A percentile compares a stretch with the other conserved stretches of the same genome.
These are phyloP conservation scores for Metarhizium album DNA, from an alignment of 2,329 filamentous ascomycete genomes.

Conservation along the genomic window DNA sequence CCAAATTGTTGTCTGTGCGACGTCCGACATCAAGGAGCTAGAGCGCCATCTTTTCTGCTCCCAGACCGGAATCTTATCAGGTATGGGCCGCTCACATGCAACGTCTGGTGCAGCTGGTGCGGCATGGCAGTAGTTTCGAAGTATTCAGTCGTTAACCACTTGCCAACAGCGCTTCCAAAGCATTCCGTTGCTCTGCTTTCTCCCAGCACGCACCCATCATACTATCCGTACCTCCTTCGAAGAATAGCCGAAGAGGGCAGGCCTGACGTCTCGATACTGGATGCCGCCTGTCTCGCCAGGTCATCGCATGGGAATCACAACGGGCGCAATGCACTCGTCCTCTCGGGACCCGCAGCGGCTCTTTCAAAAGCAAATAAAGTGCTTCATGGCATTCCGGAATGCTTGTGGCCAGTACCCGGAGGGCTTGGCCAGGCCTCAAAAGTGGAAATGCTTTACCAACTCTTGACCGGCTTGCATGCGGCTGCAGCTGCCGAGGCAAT, in stretches of 20 bases:
- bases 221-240: not conserved
- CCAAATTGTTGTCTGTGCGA: slow-evolving; percentile 5
- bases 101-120: too few species aligned
- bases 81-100: not conserved
- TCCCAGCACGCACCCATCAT: not conserved
- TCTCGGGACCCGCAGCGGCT: not conserved
- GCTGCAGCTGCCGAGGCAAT: slow-evolving; percentile 40
- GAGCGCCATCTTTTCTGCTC: slow-evolving; percentile 1
- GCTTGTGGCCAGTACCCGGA: slow-evolving; percentile 20
- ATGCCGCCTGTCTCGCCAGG: not conserved
- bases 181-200: not conserved
- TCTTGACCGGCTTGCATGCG: slow-evolving; percentile 41
- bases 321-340: not conserved
- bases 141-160: not conserved
- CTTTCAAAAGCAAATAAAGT: not conserved
- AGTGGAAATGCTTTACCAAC: slow-evolving; percentile 43
- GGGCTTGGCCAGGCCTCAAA: slow-evolving; percentile 40
- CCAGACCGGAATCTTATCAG: not conserved
- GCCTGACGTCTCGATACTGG: not conserved
- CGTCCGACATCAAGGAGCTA: slow-evolving; percentile 2
- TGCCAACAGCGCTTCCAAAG: not conserved
- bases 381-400: not conserved
- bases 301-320: not conserved
- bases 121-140: not conserved
- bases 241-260: not conserved